These are phyloP conservation scores for Epichloe festucae DNA, from an alignment of 2,329 filamentous ascomycete species.

Conservation along the genomic window DNA sequence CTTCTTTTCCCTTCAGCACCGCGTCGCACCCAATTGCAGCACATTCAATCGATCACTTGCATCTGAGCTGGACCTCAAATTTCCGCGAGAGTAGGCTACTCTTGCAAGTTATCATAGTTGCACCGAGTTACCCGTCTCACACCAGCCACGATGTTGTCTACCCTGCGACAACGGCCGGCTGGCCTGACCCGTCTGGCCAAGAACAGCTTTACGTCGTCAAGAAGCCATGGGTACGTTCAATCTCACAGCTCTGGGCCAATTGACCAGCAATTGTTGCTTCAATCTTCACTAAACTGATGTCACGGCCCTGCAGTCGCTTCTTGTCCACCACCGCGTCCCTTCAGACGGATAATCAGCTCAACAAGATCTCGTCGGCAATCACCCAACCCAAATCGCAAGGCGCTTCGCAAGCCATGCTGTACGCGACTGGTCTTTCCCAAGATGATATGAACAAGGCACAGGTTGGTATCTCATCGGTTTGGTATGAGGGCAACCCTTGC, in stretches of 20 bases:
- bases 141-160: slow-evolving; percentile 9
- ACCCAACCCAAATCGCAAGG: slow-evolving; percentile 98
- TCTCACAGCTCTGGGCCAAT: not conserved
- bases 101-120: not conserved
- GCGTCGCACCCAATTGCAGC: not conserved
- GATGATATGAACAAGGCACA: slow-evolving; percentile 91
- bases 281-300: not conserved
- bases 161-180: slow-evolving; percentile 8
- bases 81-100: not conserved
- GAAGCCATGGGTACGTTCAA: slow-evolving; percentile 8
- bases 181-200: slow-evolving; percentile 8
- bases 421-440: slow-evolving; percentile 80
- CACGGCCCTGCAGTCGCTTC: slow-evolving; percentile 27
- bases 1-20: not conserved
- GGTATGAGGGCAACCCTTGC: slow-evolving; percentile 96
- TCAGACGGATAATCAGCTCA: slow-evolving; percentile 48
- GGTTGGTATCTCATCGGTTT: slow-evolving; percentile 94
- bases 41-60: not conserved
- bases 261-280: too few relatives aligned
- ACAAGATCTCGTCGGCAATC: slow-evolving; percentile 72
- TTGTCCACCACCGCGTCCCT: slow-evolving; percentile 37
- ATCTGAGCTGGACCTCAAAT: not conserved
- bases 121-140: not conserved
- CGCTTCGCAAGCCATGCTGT: slow-evolving; percentile 97
- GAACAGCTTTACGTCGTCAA: slow-evolving; percentile 6